Conservation (phyloP, 306 rosid genomes). For the Trifolium dubium region DNA sequence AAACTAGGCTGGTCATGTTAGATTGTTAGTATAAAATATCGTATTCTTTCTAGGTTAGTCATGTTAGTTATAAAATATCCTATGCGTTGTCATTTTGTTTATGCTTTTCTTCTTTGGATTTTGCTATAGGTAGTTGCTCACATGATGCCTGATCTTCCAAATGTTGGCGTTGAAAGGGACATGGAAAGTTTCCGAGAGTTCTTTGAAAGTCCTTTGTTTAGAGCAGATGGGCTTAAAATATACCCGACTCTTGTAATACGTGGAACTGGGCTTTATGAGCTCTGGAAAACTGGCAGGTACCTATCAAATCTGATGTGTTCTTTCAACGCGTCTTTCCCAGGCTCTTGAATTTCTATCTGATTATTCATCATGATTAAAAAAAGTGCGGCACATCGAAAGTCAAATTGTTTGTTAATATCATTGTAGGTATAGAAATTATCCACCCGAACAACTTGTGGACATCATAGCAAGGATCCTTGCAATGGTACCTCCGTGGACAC, state of each 20-base stretch:
- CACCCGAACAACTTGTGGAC: slow-evolving; percentile 99
- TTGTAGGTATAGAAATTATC: slow-evolving; percentile 92
- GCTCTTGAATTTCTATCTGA: background rate
- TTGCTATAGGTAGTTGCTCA: slow-evolving; percentile 89
- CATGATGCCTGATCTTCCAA: slow-evolving; percentile 99
- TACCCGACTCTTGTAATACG: slow-evolving; percentile 97
- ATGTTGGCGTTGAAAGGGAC: slow-evolving; percentile 98
- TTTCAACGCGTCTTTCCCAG: background rate
- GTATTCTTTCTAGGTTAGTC: slow-evolving; percentile 25
- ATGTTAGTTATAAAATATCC: slow-evolving; percentile 24
- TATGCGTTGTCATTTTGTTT: slow-evolving; percentile 15
- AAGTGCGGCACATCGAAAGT: background rate
- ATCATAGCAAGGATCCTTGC: slow-evolving; percentile 92
- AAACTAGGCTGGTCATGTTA: slow-evolving; percentile 5
- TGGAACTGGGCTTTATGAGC: slow-evolving; percentile 99
- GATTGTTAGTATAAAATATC: slow-evolving; percentile 9
- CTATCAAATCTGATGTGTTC: slow-evolving; percentile 22
- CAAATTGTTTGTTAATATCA: slow-evolving; percentile 34
- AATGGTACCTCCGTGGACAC: slow-evolving; percentile 98
- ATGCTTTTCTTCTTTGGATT: slow-evolving; percentile 27
- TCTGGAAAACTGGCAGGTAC: slow-evolving; percentile 98
- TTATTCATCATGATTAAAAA: slow-evolving; percentile 12
- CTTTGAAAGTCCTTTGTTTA: slow-evolving; percentile 86
- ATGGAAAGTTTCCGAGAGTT: slow-evolving; percentile 96
- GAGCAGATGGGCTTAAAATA: slow-evolving; percentile 98